phyloP scores from a whole-genome alignment of 495 filamentous ascomycete species.

The Penicilliopsis zonata region DNA sequence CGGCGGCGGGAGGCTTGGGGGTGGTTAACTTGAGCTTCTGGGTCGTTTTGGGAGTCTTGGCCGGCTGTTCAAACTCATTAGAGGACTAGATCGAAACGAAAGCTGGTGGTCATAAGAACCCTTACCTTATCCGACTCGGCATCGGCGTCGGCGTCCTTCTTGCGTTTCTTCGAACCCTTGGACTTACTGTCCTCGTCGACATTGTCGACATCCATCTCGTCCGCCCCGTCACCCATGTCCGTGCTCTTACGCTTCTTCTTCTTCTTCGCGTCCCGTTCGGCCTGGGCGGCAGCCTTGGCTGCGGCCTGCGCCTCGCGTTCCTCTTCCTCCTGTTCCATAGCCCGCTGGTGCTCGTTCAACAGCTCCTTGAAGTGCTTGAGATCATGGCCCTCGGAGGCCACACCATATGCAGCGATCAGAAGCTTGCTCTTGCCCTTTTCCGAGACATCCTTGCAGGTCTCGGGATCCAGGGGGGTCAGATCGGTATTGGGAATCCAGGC shows the following conservation, averaged over 20 bases:
- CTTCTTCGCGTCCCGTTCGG: conserved; percentile 45
- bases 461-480: conserved; percentile 58
- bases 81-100: not conserved
- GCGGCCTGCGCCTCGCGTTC: conserved; percentile 45
- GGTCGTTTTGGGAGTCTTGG: conserved; percentile 48
- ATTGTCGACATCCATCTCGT: conserved; percentile 71
- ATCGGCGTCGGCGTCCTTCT: conserved; percentile 53
- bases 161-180: conserved; percentile 52
- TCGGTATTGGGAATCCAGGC: conserved; percentile 76
- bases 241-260: conserved; percentile 54
- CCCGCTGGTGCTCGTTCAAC: conserved; percentile 46
- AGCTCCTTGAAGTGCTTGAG: conserved; percentile 68
- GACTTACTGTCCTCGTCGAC: conserved; percentile 39
- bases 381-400: conserved; percentile 60
- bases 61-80: conserved; percentile 15
- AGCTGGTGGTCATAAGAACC: conserved; percentile 2
- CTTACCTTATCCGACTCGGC: conserved; percentile 58
- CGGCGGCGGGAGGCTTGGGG: conserved; percentile 33
- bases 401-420: conserved; percentile 56
- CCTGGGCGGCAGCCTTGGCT: conserved; percentile 47
- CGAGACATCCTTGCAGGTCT: conserved; percentile 48
- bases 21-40: conserved; percentile 43
- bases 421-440: conserved; percentile 64
- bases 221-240: conserved; percentile 40
- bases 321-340: conserved; percentile 48